phyloP scores from a whole-genome alignment of 1,284 basidiomycete species.

The Boletus hoseneyae region DNA sequence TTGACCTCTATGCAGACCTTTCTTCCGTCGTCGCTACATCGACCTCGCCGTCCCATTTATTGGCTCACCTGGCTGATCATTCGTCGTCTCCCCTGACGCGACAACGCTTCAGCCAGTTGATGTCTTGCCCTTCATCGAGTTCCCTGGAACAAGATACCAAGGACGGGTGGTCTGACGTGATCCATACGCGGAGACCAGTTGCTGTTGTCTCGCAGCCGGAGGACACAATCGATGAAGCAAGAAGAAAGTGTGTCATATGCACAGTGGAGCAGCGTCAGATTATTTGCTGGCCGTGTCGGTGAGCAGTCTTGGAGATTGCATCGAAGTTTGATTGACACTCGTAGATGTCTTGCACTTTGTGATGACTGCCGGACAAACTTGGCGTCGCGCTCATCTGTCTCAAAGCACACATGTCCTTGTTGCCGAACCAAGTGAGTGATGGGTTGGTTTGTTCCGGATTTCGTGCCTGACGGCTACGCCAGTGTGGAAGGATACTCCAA shows the following conservation, averaged over 20 bases:
- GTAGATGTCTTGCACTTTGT: slow-evolving; percentile 68
- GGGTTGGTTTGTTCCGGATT: background rate
- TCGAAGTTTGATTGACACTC: slow-evolving; percentile 8
- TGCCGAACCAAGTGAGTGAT: slow-evolving; percentile 60
- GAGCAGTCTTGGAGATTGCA: slow-evolving; percentile 25
- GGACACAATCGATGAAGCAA: slow-evolving; percentile 31
- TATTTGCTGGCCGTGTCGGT: slow-evolving; percentile 80
- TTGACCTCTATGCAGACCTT: slow-evolving; percentile 44
- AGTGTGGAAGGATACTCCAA: slow-evolving; percentile 74
- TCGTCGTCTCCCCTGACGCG: slow-evolving; percentile 46
- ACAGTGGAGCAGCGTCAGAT: slow-evolving; percentile 66
- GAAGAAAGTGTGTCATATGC: slow-evolving; percentile 65
- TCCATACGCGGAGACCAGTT: slow-evolving; percentile 21
- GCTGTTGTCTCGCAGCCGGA: slow-evolving; percentile 16
- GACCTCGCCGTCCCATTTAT: slow-evolving; percentile 41
- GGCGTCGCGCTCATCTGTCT: slow-evolving; percentile 56
- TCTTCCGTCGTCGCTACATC: slow-evolving; percentile 29
- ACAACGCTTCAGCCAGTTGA: slow-evolving; percentile 39
- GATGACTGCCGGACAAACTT: slow-evolving; percentile 69
- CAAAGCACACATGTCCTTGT: slow-evolving; percentile 72
- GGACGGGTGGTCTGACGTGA: slow-evolving; percentile 29
- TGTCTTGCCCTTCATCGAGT: slow-evolving; percentile 18
- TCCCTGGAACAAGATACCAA: slow-evolving; percentile 1
- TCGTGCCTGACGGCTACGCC: slow-evolving; percentile 12
- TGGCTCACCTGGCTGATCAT: slow-evolving; percentile 47